These are phyloP conservation scores for Xylariaceae sp. DNA, from an alignment of 2,329 filamentous ascomycete species.

Conservation along the genomic window DNA sequence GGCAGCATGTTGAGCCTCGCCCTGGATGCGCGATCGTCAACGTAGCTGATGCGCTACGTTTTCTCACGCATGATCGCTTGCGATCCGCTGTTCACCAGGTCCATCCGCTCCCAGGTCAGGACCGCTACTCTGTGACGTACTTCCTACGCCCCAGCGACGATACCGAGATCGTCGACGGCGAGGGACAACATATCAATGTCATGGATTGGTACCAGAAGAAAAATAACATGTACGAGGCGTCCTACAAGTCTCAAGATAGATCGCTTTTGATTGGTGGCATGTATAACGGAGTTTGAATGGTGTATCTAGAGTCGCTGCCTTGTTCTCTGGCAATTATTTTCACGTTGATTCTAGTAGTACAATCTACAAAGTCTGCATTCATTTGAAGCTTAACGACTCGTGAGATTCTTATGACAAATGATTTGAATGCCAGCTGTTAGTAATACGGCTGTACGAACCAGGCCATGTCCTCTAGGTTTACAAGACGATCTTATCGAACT, in stretches of 20 bases:
- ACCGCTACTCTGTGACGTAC: constrained; percentile 5
- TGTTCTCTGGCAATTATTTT: too few species aligned
- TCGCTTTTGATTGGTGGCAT: constrained; percentile 2
- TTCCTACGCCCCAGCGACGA: constrained; percentile 7
- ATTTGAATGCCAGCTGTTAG: too few species aligned
- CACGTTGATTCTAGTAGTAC: too few species aligned
- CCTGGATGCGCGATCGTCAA: constrained; percentile 6
- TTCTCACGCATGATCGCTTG: constrained; percentile 2
- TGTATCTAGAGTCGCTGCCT: too few species aligned
- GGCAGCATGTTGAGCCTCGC: too few species aligned
- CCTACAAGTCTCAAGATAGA: constrained; percentile 1
- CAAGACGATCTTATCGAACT: too few species aligned
- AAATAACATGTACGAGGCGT: constrained; percentile 3
- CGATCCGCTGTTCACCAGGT: constrained; percentile 3
- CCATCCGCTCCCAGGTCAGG: constrained; percentile 1
- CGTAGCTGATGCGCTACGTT: constrained; percentile 6
- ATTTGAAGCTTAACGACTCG: too few species aligned
- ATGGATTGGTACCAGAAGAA: constrained; percentile 5
- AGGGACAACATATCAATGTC: constrained; percentile 1
- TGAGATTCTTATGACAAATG: too few species aligned
- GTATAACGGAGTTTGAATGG: too few species aligned
- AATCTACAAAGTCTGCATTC: too few species aligned
- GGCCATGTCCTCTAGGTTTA: too few species aligned
- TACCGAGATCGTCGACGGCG: not conserved
- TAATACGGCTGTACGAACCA: too few species aligned